These are phyloP conservation scores for Xylaria sp. DNA, from an alignment of 2,329 filamentous ascomycete species.

Conservation along the genomic window DNA sequence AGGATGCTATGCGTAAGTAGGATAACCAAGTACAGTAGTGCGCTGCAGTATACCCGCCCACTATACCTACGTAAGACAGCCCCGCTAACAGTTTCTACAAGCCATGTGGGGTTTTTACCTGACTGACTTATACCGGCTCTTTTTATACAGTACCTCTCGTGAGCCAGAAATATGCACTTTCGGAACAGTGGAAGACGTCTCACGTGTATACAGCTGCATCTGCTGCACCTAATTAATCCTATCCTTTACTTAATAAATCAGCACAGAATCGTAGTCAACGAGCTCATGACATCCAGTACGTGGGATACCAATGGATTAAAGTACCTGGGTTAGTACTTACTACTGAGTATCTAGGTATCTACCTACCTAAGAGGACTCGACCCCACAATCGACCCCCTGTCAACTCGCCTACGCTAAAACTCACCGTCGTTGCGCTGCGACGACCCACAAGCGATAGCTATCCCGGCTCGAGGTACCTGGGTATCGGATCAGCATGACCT, in stretches of 20 bases:
- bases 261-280: too few relatives aligned
- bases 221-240: too few relatives aligned
- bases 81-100: conserved; percentile 32
- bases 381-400: not conserved
- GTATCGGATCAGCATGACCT: not conserved
- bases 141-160: not conserved
- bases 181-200: not conserved
- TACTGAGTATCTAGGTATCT: too few relatives aligned
- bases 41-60: not conserved
- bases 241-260: too few relatives aligned
- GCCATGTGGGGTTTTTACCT: conserved; percentile 29
- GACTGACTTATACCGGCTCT: not conserved
- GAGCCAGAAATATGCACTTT: not conserved
- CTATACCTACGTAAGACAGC: conserved; percentile 12
- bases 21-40: not conserved
- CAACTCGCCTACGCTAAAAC: not conserved
- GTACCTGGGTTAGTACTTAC: too few relatives aligned
- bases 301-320: too few relatives aligned
- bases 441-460: conserved; percentile 3
- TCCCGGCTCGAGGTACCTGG: not conserved
- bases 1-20: conserved; percentile 7
- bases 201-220: not conserved
- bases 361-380: not conserved
- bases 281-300: too few relatives aligned
- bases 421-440: conserved; percentile 13